These are phyloP conservation scores for Leonotis leonurus DNA, from an alignment of 257 asterid genomes.

Conservation along the genomic window DNA sequence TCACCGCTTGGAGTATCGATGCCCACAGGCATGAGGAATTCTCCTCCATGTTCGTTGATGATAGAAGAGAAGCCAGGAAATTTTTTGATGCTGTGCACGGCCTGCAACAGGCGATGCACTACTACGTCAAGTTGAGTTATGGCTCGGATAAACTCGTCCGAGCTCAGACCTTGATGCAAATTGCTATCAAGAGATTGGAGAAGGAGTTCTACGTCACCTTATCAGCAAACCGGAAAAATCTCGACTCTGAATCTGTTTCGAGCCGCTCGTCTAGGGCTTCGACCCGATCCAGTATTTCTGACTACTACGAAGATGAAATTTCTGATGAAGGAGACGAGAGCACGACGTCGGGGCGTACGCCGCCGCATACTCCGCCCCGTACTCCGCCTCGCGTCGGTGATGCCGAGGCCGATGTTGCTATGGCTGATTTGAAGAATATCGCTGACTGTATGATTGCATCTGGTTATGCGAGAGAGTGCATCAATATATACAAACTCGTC, in stretches of 20 bases:
- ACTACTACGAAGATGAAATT: slow-evolving; percentile 26
- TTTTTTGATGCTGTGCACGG: slow-evolving; percentile 39
- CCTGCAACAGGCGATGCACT: slow-evolving; percentile 50
- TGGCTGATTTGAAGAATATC: slow-evolving; percentile 47
- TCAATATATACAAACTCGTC: slow-evolving; percentile 42
- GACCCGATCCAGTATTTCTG: slow-evolving; percentile 30
- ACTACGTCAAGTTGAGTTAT: slow-evolving; percentile 29
- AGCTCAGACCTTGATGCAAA: slow-evolving; percentile 58
- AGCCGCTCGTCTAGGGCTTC: slow-evolving; percentile 28
- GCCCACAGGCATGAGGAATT: slow-evolving; percentile 10
- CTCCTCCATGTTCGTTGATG: slow-evolving; percentile 31
- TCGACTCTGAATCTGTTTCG: slow-evolving; percentile 57
- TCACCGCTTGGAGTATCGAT: slow-evolving; percentile 35
- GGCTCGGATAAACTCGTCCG: slow-evolving; percentile 36
- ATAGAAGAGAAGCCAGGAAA: slow-evolving; percentile 30
- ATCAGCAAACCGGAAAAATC: slow-evolving; percentile 34
- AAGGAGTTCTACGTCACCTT: slow-evolving; percentile 50
- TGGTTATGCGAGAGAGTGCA: slow-evolving; percentile 69
- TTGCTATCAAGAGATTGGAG: slow-evolving; percentile 58
- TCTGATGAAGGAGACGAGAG: slow-evolving; percentile 37
- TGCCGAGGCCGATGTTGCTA: slow-evolving; percentile 23
- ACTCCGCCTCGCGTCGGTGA: slow-evolving; percentile 21
- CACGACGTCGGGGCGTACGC: slow-evolving; percentile 16
- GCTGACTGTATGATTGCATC: slow-evolving; percentile 69
- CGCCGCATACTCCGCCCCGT: slow-evolving; percentile 9